Conservation (phyloP, 78 protist species). For the Dictyostelium citrinum region DNA sequence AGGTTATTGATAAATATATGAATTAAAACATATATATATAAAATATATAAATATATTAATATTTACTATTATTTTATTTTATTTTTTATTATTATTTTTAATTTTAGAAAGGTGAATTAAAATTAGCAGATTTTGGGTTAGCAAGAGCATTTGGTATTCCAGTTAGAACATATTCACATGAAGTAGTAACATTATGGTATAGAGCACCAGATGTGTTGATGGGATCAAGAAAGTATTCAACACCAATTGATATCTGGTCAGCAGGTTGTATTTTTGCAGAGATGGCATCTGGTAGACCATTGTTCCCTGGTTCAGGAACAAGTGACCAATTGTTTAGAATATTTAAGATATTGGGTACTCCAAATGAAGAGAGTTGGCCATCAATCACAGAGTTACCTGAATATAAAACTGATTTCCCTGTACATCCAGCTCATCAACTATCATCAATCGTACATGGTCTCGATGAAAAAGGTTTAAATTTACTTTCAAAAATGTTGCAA, state of each 20-base stretch:
- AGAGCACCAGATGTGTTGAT: slow-evolving; percentile 99
- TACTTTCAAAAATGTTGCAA: slow-evolving; percentile 83
- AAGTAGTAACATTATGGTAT: slow-evolving; percentile 99
- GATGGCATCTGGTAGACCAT: slow-evolving; percentile 93
- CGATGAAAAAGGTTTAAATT: slow-evolving; percentile 70
- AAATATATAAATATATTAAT: neutral
- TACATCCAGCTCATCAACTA: slow-evolving; percentile 27
- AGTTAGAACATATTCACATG: slow-evolving; percentile 98
- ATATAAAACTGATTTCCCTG: slow-evolving; percentile 76
- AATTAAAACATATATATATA: neutral
- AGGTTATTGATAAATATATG: too few relatives aligned
- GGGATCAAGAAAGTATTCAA: slow-evolving; percentile 95
- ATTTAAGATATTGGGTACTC: slow-evolving; percentile 96
- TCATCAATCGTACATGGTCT: slow-evolving; percentile 66
- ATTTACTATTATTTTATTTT: neutral
- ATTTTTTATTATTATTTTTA: too few relatives aligned
- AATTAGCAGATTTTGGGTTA: slow-evolving; percentile 99
- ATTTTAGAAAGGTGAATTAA: slow-evolving; percentile 89
- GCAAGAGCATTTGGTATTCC: slow-evolving; percentile 99
- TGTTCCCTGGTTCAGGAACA: slow-evolving; percentile 97
- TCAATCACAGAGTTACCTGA: slow-evolving; percentile 93
- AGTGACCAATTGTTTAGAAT: slow-evolving; percentile 95
- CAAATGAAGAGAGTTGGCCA: slow-evolving; percentile 93
- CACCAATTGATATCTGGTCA: slow-evolving; percentile 99
- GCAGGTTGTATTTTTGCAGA: slow-evolving; percentile 99